phyloP scores from a whole-genome alignment of 768 basidiomycete genomes.

The Lyophyllum decastes region DNA sequence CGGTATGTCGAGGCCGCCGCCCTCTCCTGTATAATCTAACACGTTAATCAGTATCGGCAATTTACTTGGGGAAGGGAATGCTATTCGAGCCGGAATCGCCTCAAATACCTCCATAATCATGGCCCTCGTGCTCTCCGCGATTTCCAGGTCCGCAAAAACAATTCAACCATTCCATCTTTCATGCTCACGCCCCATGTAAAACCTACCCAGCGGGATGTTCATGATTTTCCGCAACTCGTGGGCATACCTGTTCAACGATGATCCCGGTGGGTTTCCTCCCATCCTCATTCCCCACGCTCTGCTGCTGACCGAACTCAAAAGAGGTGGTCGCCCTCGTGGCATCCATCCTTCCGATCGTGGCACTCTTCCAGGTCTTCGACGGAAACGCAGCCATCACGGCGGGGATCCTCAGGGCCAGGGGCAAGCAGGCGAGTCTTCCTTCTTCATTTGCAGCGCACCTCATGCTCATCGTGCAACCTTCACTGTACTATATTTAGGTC shows the following conservation, averaged over 20 bases:
- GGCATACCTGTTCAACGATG: conserved; percentile 75
- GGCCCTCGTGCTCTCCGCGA: conserved; percentile 60
- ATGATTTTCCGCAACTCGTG: conserved; percentile 63
- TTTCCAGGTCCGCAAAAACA: conserved; percentile 54
- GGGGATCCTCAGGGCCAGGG: conserved; percentile 82
- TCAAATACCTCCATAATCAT: conserved; percentile 66
- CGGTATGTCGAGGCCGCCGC: conserved; percentile 45
- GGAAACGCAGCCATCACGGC: conserved; percentile 65
- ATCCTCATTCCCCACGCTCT: neutral
- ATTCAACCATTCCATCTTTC: neutral
- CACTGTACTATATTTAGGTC: conserved; percentile 37
- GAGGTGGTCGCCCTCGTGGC: conserved; percentile 66
- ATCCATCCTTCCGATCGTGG: conserved; percentile 71
- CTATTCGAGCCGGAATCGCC: conserved; percentile 69
- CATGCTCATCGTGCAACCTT: neutral
- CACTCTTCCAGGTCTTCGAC: conserved; percentile 86
- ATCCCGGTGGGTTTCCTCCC: conserved; percentile 44
- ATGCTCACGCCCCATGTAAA: conserved; percentile 1
- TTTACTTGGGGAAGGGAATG: conserved; percentile 79
- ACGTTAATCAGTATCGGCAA: conserved; percentile 71
- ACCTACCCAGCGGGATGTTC: conserved; percentile 48
- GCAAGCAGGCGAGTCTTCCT: conserved; percentile 57
- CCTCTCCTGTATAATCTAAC: neutral
- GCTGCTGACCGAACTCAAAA: conserved; percentile 15
- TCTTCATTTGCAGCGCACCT: neutral